Conservation (phyloP, 441 rosid genomes). For the Pelargonium myrrhifolium region DNA sequence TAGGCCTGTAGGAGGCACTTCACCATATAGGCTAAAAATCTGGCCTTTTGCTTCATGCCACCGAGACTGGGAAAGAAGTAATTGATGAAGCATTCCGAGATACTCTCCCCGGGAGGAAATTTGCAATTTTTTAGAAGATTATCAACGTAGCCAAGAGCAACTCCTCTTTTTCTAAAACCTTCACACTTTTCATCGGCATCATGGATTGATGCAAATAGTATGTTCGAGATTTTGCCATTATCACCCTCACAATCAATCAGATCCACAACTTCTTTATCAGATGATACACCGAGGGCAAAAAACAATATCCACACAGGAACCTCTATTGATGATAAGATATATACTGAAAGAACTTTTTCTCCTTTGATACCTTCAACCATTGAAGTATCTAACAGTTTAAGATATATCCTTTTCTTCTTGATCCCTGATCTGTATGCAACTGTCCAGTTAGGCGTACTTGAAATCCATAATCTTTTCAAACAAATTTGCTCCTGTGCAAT, state of each 20-base stretch:
- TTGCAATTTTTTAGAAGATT: conserved; percentile 35
- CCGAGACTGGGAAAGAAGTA: conserved; percentile 63
- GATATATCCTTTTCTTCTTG: conserved; percentile 54
- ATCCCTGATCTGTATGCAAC: conserved; percentile 53
- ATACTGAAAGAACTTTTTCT: conserved; percentile 61
- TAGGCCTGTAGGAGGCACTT: conserved; percentile 67
- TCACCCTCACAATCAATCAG: conserved; percentile 49
- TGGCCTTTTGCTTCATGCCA: conserved; percentile 59
- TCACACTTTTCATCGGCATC: conserved; percentile 56
- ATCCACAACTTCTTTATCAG: conserved; percentile 61
- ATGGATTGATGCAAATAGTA: conserved; percentile 53
- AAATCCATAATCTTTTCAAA: conserved; percentile 72
- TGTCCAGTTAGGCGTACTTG: conserved; percentile 55
- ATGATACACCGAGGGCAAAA: conserved; percentile 68
- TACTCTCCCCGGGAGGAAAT: conserved; percentile 65
- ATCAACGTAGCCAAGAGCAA: conserved; percentile 34
- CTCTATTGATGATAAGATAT: conserved; percentile 58
- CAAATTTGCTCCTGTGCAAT: conserved; percentile 86
- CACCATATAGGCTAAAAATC: conserved; percentile 82
- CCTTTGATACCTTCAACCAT: conserved; percentile 44
- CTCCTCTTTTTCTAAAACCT: conserved; percentile 36
- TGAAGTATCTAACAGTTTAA: conserved; percentile 41
- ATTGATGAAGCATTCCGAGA: conserved; percentile 44
- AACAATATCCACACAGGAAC: conserved; percentile 78
- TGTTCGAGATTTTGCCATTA: conserved; percentile 50